A percentile compares a stretch with the other conserved stretches of the same genome.
phyloP scores from a whole-genome alignment of 441 rosid species.

The Kokia cookei region DNA sequence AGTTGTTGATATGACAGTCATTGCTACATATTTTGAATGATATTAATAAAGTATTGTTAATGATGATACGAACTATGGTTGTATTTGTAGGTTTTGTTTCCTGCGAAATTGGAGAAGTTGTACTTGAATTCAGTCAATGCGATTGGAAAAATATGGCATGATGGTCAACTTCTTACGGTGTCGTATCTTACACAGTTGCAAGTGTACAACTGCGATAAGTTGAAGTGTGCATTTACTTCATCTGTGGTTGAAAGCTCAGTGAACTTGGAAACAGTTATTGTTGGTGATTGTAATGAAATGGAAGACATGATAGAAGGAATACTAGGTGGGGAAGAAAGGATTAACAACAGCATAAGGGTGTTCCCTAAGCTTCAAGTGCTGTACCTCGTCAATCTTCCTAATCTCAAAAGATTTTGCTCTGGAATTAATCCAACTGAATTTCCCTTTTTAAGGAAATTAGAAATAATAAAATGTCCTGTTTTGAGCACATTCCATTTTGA shows the following conservation, averaged over 20 bases:
- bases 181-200: neutral
- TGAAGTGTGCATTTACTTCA: neutral
- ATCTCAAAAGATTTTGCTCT: neutral
- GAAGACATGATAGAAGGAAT: neutral
- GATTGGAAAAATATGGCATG: neutral
- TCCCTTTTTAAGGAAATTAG: accelerated
- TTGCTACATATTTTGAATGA: too few relatives aligned
- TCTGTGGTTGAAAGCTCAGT: neutral
- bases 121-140: accelerated
- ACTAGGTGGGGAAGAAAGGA: neutral
- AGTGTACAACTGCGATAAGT: accelerated
- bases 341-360: neutral
- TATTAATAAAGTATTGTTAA: neutral
- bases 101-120: neutral
- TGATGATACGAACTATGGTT: neutral
- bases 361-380: neutral
- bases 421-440: neutral
- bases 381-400: accelerated
- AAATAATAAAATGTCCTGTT: neutral
- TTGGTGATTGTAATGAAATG: neutral
- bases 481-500: neutral
- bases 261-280: neutral
- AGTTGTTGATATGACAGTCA: too few relatives aligned
- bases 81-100: neutral
- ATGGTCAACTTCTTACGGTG: neutral